phyloP scores from a whole-genome alignment of 176 grass and related monocot species.

The Olyra latifolia region DNA sequence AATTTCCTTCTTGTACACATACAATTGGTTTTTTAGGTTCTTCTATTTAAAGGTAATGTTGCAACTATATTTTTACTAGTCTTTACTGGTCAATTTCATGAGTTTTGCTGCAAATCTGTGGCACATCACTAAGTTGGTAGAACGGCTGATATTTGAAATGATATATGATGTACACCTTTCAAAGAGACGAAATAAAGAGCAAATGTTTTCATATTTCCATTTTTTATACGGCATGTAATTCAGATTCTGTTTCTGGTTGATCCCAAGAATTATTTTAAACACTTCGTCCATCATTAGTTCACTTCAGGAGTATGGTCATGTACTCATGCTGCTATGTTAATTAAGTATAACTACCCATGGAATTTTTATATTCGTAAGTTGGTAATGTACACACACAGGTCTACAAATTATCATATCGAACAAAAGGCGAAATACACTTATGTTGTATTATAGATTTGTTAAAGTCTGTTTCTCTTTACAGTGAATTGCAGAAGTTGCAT shows the following conservation, averaged over 20 bases:
- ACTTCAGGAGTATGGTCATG: neutral
- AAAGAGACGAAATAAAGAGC: conserved; percentile 14
- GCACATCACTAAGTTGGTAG: neutral
- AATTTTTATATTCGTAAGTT: neutral
- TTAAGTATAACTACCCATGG: neutral
- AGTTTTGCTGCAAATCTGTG: conserved; percentile 18
- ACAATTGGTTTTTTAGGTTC: neutral
- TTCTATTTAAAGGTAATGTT: neutral
- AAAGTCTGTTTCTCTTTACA: conserved; percentile 35
- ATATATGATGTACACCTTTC: neutral
- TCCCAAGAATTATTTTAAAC: neutral
- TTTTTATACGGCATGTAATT: neutral
- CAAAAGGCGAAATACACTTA: neutral
- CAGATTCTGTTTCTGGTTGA: neutral
- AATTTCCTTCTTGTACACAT: neutral
- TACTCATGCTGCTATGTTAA: neutral
- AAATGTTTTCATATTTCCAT: conserved; percentile 3
- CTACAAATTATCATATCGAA: neutral
- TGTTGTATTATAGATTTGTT: conserved; percentile 13
- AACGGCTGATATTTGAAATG: conserved; percentile 16
- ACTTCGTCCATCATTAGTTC: neutral
- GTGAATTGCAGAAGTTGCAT: conserved; percentile 92
- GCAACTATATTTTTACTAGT: neutral
- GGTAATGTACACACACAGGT: neutral
- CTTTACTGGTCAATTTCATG: neutral